A percentile compares a stretch with the other conserved stretches of the same genome.
phyloP scores from a whole-genome alignment of 164 flowering plant species.

The Vitis rotundifolia region DNA sequence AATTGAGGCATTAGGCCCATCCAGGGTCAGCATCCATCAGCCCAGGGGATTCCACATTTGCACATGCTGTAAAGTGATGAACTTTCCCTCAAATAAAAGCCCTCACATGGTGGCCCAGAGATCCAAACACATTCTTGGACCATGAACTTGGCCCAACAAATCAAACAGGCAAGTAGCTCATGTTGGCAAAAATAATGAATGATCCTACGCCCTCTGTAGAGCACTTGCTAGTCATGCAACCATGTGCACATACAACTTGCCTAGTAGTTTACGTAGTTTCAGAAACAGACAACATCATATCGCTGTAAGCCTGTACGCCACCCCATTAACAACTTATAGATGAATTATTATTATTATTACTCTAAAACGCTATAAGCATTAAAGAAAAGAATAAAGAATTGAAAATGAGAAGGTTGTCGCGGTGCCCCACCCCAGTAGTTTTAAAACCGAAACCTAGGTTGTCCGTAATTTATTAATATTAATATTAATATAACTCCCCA shows the following conservation, averaged over 20 bases:
- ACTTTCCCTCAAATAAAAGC: too few relatives aligned
- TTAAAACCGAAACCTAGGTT: neutral
- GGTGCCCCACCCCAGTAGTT: neutral
- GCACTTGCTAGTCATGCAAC: neutral
- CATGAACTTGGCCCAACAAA: too few relatives aligned
- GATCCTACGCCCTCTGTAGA: too few relatives aligned
- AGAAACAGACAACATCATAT: conserved; percentile 2
- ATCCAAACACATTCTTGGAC: too few relatives aligned
- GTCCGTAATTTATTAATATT: neutral
- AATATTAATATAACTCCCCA: neutral
- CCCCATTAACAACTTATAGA: neutral
- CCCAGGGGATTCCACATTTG: too few relatives aligned
- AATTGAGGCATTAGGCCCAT: too few relatives aligned
- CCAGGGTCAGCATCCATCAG: too few relatives aligned
- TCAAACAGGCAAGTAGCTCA: too few relatives aligned
- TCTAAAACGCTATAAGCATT: neutral
- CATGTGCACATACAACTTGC: conserved; percentile 8
- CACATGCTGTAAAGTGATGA: too few relatives aligned
- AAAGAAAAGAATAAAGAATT: neutral
- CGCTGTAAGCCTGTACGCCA: neutral
- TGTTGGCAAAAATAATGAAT: too few relatives aligned
- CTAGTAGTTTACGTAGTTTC: neutral
- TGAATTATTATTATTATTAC: neutral
- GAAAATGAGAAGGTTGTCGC: neutral
- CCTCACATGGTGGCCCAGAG: too few relatives aligned